Base-by-base conservation (phyloP, 345 rosid genomes). In the Microthlaspi erraticum region DNA sequence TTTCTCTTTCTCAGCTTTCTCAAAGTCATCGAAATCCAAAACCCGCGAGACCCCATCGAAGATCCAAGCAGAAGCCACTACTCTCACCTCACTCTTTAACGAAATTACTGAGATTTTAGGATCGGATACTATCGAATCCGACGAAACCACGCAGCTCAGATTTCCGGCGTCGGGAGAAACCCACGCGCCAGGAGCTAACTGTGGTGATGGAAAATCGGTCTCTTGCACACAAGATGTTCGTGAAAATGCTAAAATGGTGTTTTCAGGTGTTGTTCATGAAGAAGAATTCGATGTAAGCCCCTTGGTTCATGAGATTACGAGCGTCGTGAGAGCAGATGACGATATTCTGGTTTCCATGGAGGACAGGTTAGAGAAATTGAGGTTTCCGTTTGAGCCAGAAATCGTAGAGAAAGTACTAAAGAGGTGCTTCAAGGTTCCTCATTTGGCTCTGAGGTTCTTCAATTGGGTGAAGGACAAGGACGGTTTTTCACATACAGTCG, bases 361-460 rank as follows among this genome's bases (percentile, higher is more conserved):
- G 77, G 86, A 86, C 52, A 79, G 75, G 73, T 73, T 92, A 39
- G 87, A 81, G 66, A 80, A 78, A 4, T 39, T 77, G 23, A 80
- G 78, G 57, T 64, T 78, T 64, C 77, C 13, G 49, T 80, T 84
- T 70, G 87, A 85, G 7, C 74, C 83, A 3, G 84, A 82, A 37
- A 70, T 84, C 33, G 96, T 89, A 10, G 98, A 85, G 38, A 89
- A 81, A 44, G 98, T 92, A 11, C 77, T 92, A 52, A 86, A 89
- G 58, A 79, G 92, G 68, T 89, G 95, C 81, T 86, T 83, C 36
- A 84, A 88, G 77, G 88, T 85, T 79, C 93, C 98, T 16, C 90
- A 83, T 72, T 80, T 82, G 52, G 96, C 92, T 70, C 64, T 79
- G 29, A 81, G 88, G 74, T 88, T 89, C 81, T 88, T 88, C 72